phyloP scores from a whole-genome alignment of 805 yeast species.

The Sungouiozyma ichnusensis region DNA sequence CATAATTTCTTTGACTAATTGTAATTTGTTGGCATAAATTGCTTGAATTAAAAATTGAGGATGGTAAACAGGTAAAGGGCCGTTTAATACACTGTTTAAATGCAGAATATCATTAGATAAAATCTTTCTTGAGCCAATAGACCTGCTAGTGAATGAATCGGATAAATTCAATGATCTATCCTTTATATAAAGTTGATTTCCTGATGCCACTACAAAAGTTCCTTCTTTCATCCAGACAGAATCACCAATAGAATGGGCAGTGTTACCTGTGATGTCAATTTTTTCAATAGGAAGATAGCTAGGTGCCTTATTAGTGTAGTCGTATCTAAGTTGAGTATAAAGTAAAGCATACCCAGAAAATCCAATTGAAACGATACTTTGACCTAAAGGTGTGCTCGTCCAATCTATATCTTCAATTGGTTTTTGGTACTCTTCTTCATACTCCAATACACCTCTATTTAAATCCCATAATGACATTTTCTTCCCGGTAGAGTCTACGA shows the following conservation, averaged over 20 bases:
- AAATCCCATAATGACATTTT: conserved; percentile 73
- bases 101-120: conserved; percentile 49
- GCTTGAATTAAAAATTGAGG: conserved; percentile 80
- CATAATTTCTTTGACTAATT: conserved; percentile 47
- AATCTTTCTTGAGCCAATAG: conserved; percentile 50
- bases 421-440: conserved; percentile 33
- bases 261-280: conserved; percentile 58
- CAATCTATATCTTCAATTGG: conserved; percentile 70
- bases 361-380: conserved; percentile 73
- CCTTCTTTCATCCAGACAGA: conserved; percentile 80
- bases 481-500: conserved; percentile 45
- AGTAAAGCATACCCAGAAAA: conserved; percentile 52
- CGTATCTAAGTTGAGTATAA: conserved; percentile 77
- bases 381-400: conserved; percentile 60
- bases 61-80: conserved; percentile 82
- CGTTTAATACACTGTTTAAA: conserved; percentile 69
- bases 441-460: conserved; percentile 55
- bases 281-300: conserved; percentile 67
- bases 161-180: conserved; percentile 54
- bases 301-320: conserved; percentile 73
- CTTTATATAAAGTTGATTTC: conserved; percentile 79
- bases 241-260: conserved; percentile 79
- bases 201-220: conserved; percentile 71
- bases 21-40: conserved; percentile 49
- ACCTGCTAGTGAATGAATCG: conserved; percentile 41